phyloP scores from a whole-genome alignment of 805 yeast species.

The Teunomyces lycoperdinae region DNA sequence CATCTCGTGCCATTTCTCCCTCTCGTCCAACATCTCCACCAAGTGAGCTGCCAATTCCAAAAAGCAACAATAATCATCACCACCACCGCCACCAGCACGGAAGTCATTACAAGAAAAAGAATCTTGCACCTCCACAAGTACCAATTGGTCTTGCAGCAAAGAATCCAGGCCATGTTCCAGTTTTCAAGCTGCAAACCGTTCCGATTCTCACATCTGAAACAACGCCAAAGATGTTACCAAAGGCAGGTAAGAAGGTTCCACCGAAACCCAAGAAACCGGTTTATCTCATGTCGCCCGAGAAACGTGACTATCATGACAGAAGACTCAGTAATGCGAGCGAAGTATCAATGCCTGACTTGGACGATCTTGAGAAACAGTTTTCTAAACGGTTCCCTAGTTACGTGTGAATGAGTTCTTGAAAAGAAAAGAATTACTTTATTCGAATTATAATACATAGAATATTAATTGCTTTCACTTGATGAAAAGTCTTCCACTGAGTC shows the following conservation, averaged over 20 bases:
- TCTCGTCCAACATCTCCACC: constrained; percentile 1
- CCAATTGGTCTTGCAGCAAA: constrained; percentile 29
- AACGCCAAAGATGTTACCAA: background rate
- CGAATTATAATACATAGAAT: constrained; percentile 2
- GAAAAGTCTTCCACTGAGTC: constrained; percentile 67
- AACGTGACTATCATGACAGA: constrained; percentile 14
- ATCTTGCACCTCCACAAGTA: constrained; percentile 33
- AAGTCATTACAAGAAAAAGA: constrained; percentile 2
- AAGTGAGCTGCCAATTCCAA: background rate
- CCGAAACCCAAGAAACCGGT: constrained; percentile 67
- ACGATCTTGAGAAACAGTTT: constrained; percentile 57
- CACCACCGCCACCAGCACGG: background rate
- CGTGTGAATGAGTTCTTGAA: constrained; percentile 25
- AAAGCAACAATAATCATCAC: background rate
- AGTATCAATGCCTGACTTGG: constrained; percentile 50
- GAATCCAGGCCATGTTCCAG: background rate
- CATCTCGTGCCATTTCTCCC: background rate
- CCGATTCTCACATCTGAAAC: background rate
- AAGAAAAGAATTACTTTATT: constrained; percentile 1
- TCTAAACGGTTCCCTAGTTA: constrained; percentile 61
- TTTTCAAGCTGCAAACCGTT: constrained; percentile 1
- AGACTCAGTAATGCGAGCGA: constrained; percentile 39
- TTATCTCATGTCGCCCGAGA: constrained; percentile 41
- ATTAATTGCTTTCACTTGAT: constrained; percentile 15
- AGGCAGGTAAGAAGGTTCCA: constrained; percentile 42